phyloP scores from a whole-genome alignment of 2,329 filamentous ascomycete genomes.

The Phaeosphaeria sp. region DNA sequence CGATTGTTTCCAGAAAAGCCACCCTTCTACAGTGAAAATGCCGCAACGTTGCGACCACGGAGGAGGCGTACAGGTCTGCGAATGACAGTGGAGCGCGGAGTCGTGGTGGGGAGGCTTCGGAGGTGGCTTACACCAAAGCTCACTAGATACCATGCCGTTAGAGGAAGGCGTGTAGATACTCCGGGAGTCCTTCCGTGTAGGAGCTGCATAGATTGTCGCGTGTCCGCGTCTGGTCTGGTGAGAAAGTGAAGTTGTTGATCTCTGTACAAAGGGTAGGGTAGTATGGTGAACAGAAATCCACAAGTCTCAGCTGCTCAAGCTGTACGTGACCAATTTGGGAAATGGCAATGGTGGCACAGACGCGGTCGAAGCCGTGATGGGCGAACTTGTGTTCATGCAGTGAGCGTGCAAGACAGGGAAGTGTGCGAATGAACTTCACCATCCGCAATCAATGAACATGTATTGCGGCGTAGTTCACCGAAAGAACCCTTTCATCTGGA shows the following conservation, averaged over 20 bases:
- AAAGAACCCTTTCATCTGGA: constrained; percentile 7
- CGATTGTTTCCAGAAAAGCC: not conserved
- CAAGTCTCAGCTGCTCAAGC: not conserved
- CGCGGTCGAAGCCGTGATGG: constrained; percentile 7
- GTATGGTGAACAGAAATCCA: not conserved
- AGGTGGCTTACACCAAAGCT: constrained; percentile 20
- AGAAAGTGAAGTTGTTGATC: not conserved
- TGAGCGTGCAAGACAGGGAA: constrained; percentile 3
- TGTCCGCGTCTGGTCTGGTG: not conserved
- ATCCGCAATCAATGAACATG: constrained; percentile 1
- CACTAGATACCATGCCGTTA: constrained; percentile 11
- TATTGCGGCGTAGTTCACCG: constrained; percentile 11
- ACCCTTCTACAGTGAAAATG: constrained; percentile 2
- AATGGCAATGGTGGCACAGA: constrained; percentile 18
- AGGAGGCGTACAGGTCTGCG: constrained; percentile 11
- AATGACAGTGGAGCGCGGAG: constrained; percentile 2
- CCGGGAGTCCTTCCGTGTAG: constrained; percentile 1
- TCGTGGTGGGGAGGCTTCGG: not conserved
- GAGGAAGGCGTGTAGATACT: constrained; percentile 14
- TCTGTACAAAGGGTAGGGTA: not conserved
- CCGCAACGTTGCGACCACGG: constrained; percentile 4
- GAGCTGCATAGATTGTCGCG: not conserved
- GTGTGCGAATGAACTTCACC: not conserved
- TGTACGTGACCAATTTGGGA: constrained; percentile 11
- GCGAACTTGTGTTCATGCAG: constrained; percentile 18